phyloP scores from a whole-genome alignment of 2,329 filamentous ascomycete species.

The Sarocladiaceae sp. region DNA sequence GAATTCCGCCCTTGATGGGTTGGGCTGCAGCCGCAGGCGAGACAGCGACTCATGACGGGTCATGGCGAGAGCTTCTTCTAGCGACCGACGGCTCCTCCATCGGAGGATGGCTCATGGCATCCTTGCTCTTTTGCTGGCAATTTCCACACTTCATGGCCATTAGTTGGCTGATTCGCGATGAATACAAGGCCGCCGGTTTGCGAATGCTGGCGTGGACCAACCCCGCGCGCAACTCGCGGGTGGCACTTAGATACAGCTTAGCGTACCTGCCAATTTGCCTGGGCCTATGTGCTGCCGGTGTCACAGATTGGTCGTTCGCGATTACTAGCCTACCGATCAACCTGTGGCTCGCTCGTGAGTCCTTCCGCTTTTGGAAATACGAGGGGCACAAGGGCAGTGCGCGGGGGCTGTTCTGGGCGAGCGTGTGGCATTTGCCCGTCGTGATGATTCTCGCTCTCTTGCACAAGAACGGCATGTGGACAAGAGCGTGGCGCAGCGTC shows the following conservation, averaged over 20 bases:
- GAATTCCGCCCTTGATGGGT: constrained; percentile 94
- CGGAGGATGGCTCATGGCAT: constrained; percentile 87
- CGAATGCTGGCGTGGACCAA: constrained; percentile 83
- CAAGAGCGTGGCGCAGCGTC: constrained; percentile 69
- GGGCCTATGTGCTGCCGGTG: constrained; percentile 70
- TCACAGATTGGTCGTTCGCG: constrained; percentile 84
- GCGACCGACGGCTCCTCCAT: constrained; percentile 55
- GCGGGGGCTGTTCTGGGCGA: constrained; percentile 89
- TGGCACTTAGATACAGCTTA: constrained; percentile 82
- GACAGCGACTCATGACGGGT: constrained; percentile 69
- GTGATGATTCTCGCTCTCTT: constrained; percentile 85
- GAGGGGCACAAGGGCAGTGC: constrained; percentile 78
- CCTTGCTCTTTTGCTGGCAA: constrained; percentile 89
- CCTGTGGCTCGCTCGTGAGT: constrained; percentile 76
- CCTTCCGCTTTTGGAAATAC: constrained; percentile 73
- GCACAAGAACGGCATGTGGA: constrained; percentile 92
- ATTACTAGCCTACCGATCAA: constrained; percentile 79
- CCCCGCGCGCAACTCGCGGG: constrained; percentile 76
- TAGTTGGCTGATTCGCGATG: constrained; percentile 81
- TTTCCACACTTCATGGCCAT: constrained; percentile 98
- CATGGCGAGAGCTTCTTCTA: constrained; percentile 74
- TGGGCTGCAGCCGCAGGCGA: constrained; percentile 95
- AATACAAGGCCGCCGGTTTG: constrained; percentile 71
- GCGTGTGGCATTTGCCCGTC: constrained; percentile 90
- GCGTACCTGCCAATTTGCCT: constrained; percentile 83